Evolutionary conservation across 768 basidiomycete genomes (phyloP).

Genomic region (Polyporus arcularius): DNA sequence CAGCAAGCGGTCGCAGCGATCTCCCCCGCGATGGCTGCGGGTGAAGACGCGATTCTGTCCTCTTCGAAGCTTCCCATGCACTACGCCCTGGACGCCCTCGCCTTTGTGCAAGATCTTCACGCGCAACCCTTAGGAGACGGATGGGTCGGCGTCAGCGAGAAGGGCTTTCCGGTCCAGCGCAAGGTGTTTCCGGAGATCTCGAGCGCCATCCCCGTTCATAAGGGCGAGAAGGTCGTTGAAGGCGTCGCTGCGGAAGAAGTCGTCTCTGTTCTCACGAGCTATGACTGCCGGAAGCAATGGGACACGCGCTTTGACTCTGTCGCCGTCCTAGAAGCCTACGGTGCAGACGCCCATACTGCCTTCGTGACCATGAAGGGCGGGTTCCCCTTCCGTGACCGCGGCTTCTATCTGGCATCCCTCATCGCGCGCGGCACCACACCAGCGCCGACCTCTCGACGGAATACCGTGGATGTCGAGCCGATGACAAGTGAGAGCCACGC

Average conservation of each 20-base stretch:
- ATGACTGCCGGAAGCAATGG: slow-evolving; percentile 78
- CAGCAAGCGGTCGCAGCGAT: slow-evolving; percentile 80
- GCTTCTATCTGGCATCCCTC: slow-evolving; percentile 80
- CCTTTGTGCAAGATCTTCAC: slow-evolving; percentile 78
- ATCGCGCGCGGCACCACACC: slow-evolving; percentile 52
- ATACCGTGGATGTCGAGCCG: slow-evolving; percentile 38
- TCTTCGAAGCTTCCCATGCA: slow-evolving; percentile 72
- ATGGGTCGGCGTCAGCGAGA: slow-evolving; percentile 80
- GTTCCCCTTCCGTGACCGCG: slow-evolving; percentile 90
- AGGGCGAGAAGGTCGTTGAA: slow-evolving; percentile 89
- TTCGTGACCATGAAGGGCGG: slow-evolving; percentile 76
- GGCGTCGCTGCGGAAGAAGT: slow-evolving; percentile 94
- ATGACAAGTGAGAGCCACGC: slow-evolving; percentile 30
- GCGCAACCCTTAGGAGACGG: slow-evolving; percentile 51
- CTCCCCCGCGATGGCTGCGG: slow-evolving; percentile 51
- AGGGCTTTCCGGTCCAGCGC: slow-evolving; percentile 74
- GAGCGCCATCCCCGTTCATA: slow-evolving; percentile 78
- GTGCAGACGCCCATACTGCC: slow-evolving; percentile 68
- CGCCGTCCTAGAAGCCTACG: slow-evolving; percentile 72
- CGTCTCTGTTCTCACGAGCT: slow-evolving; percentile 66
- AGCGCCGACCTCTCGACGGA: slow-evolving; percentile 42
- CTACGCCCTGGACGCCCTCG: slow-evolving; percentile 78
- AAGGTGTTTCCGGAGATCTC: slow-evolving; percentile 79
- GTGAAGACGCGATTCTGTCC: slow-evolving; percentile 46
- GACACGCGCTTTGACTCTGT: slow-evolving; percentile 83